Conservation (phyloP, 176 grass and related monocot species). For the Oryza officinalis region DNA sequence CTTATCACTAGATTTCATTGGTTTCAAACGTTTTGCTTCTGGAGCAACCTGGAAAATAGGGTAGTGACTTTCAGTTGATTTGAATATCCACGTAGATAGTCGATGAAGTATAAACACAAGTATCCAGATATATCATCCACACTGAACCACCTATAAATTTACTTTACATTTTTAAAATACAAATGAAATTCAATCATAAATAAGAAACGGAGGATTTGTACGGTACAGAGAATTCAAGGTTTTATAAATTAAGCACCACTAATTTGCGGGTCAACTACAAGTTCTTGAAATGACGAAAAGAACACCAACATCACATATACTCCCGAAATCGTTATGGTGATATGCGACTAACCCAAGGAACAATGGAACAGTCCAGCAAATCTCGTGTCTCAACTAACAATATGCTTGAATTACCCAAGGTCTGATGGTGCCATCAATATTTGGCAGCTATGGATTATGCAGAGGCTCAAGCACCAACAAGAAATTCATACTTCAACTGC, state of each 20-base stretch:
- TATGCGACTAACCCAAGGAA: background rate
- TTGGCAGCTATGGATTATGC: background rate
- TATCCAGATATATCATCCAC: background rate
- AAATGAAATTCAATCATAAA: background rate
- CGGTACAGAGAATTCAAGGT: background rate
- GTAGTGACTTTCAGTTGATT: background rate
- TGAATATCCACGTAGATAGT: background rate
- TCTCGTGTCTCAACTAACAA: background rate
- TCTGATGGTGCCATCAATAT: background rate
- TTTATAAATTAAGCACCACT: background rate
- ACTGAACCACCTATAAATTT: background rate
- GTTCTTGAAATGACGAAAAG: background rate
- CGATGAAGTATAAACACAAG: background rate
- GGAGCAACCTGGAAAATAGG: conserved; percentile 46
- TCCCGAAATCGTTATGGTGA: background rate
- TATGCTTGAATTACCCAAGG: background rate
- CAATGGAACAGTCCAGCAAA: background rate
- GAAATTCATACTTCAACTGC: background rate
- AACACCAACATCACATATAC: background rate
- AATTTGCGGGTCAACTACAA: background rate
- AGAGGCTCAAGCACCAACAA: background rate
- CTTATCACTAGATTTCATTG: conserved; percentile 42
- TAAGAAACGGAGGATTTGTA: background rate
- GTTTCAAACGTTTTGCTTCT: conserved; percentile 57
- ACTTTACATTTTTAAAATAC: background rate